Base-by-base conservation (phyloP, 768 basidiomycete species). In the Cyathus striatus region DNA sequence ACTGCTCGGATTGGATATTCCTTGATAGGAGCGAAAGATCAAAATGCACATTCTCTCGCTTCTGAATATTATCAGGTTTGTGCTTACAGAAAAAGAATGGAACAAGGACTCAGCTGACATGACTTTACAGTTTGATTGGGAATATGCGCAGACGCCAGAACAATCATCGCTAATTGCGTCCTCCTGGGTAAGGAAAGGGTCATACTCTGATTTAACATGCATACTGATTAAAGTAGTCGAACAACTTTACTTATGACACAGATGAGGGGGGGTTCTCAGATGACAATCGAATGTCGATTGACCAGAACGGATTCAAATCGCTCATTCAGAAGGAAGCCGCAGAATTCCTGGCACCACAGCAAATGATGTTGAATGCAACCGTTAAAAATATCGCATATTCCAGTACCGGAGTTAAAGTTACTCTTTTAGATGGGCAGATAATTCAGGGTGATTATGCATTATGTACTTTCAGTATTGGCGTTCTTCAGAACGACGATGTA, bases 401-500 rank as follows among this genome's bases (percentile, higher is more conserved):
- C 4, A 48, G 51, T n/a, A 45, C 63, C 16, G 64, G 72, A 2
- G 79, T 79, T 13, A 61, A 56, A 1, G 72, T 86, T 24, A 64
- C 64, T 13, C 62, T 81, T 22, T 48, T 58, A 1, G 60, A 70
- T 43, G 79, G 77, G 1, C 47, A 59, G 23, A 60, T 32, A 2
- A 51, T 84, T 18, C 62, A 57, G 12, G 80, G 72, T 12, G 74
- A 83, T 40, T 78, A 81, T 54, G 80, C 75, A 3, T 53, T 86
- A 22, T 77, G 75, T 48, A 86, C 84, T 0, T 86, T 86, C 60
- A 84, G 82, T 47, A 55, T 83, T 1, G 84, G 84, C 0, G 85
- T 86, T 5, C 62, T 86, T 42, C 84, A 86, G 60, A 66, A 81
- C 43, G 62, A 70, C 23, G 81, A 83, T 45, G 75, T 86, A 4